Conservation (phyloP, 306 rosid species). For the Quercus bicolor region DNA sequence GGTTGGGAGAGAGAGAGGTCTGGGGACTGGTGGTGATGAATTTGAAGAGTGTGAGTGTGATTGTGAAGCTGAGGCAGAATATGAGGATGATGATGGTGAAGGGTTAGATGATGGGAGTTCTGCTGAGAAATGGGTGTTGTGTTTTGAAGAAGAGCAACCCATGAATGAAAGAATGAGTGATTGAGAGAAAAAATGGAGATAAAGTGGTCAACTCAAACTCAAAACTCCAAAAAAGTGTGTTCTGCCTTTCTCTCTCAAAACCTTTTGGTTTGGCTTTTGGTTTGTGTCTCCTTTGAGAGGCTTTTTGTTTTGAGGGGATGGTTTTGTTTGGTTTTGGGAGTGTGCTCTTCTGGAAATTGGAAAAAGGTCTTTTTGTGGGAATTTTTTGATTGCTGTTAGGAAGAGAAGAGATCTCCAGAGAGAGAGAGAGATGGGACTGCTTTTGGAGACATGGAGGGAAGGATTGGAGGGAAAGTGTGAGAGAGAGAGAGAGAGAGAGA, state of each 20-base stretch:
- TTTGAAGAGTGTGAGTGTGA: conserved; percentile 33
- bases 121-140: conserved; percentile 40
- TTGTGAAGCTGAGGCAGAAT: conserved; percentile 13
- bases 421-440: background rate
- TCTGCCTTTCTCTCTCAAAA: background rate
- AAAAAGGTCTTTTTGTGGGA: background rate
- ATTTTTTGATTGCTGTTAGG: background rate
- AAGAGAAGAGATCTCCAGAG: background rate
- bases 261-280: background rate
- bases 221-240: background rate
- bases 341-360: background rate
- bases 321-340: background rate
- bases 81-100: conserved; percentile 26
- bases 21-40: conserved; percentile 44
- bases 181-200: background rate
- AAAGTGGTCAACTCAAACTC: background rate
- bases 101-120: conserved; percentile 29
- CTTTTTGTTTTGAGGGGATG: background rate
- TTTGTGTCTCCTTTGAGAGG: background rate
- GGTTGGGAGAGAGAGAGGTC: conserved; percentile 53
- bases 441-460: background rate
- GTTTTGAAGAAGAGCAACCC: conserved; percentile 91
- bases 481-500: background rate
- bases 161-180: conserved; percentile 46
- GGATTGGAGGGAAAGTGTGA: background rate